phyloP scores from a whole-genome alignment of 2,329 filamentous ascomycete genomes.

The Ophiostoma quercus region DNA sequence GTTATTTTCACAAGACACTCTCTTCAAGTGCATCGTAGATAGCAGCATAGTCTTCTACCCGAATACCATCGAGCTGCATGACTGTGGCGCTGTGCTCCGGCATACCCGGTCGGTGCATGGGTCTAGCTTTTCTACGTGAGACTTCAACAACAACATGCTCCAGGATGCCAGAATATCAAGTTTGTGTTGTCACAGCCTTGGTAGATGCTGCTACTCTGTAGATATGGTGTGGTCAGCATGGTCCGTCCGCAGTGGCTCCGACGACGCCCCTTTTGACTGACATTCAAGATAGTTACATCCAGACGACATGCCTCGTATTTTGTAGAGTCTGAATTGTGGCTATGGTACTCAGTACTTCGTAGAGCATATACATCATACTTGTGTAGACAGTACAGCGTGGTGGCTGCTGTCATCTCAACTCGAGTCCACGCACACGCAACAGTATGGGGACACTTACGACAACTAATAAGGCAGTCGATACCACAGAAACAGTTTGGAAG shows the following conservation, averaged over 20 bases:
- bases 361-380: background rate
- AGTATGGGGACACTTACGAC: conserved; percentile 9
- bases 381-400: background rate
- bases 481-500: conserved; percentile 4
- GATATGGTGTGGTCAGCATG: background rate
- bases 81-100: background rate
- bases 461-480: conserved; percentile 4
- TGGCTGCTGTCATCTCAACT: background rate
- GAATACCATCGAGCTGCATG: background rate
- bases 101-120: background rate
- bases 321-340: background rate
- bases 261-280: background rate
- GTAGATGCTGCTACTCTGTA: background rate
- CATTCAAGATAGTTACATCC: background rate
- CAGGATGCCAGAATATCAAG: background rate
- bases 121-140: background rate
- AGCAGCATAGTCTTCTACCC: background rate
- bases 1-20: too few relatives aligned
- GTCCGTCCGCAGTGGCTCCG: background rate
- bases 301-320: background rate
- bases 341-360: background rate
- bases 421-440: background rate
- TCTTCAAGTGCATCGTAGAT: too few relatives aligned
- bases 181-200: background rate
- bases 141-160: background rate